Conservation (phyloP, 164 flowering plant genomes). For the Chloranthus sessilifolius region DNA sequence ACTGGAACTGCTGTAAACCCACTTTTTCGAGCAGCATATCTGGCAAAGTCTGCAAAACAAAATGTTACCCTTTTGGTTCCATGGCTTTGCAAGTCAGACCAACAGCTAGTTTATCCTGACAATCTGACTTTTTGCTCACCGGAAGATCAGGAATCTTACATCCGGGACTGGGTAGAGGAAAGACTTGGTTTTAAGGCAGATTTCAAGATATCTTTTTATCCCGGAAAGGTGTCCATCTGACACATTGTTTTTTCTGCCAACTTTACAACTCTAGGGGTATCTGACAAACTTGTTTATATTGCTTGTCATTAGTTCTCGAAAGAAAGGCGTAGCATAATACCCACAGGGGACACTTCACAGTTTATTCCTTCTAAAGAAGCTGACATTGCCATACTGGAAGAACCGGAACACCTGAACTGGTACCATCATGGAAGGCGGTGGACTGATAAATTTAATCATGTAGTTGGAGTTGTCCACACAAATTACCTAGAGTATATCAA, state of each 20-base stretch:
- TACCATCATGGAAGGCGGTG: slow-evolving; percentile 82
- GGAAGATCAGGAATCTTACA: slow-evolving; percentile 86
- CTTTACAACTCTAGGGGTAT: background rate
- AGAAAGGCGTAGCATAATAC: slow-evolving; percentile 69
- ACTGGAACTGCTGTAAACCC: slow-evolving; percentile 99
- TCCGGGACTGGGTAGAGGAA: slow-evolving; percentile 91
- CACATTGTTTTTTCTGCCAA: background rate
- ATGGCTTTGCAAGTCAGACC: slow-evolving; percentile 92
- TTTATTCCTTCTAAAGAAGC: slow-evolving; percentile 76
- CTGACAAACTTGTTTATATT: slow-evolving; percentile 4
- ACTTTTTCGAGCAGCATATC: slow-evolving; percentile 91
- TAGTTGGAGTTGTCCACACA: slow-evolving; percentile 78
- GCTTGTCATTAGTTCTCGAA: slow-evolving; percentile 59
- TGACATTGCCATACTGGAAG: slow-evolving; percentile 83
- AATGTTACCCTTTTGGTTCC: slow-evolving; percentile 95
- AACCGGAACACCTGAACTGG: slow-evolving; percentile 84
- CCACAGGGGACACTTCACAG: slow-evolving; percentile 78
- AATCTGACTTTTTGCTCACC: slow-evolving; percentile 77
- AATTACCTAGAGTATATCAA: slow-evolving; percentile 78
- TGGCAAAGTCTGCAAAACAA: slow-evolving; percentile 76
- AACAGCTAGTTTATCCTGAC: slow-evolving; percentile 88
- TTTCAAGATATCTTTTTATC: slow-evolving; percentile 87
- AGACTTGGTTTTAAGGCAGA: slow-evolving; percentile 88
- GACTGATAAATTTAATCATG: slow-evolving; percentile 85
- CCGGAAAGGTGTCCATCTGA: slow-evolving; percentile 73